phyloP scores from a whole-genome alignment of 2,329 filamentous ascomycete genomes.

The Colletotrichum salicis region DNA sequence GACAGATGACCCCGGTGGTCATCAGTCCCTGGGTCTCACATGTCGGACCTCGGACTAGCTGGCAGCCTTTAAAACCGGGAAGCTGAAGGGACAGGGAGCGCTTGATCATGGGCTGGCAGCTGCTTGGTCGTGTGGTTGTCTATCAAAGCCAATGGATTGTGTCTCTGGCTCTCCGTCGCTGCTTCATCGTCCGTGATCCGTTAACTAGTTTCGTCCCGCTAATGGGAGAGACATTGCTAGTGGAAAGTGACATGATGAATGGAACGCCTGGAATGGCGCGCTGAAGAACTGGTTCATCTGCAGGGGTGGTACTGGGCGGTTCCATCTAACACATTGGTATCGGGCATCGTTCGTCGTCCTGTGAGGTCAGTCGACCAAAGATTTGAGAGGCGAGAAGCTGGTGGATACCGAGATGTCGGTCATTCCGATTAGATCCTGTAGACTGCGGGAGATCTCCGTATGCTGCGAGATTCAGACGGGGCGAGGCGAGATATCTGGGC shows the following conservation, averaged over 20 bases:
- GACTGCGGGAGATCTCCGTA: slow-evolving; percentile 28
- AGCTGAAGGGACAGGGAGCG: not conserved
- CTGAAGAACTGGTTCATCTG: not conserved
- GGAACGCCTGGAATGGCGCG: not conserved
- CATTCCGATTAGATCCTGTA: slow-evolving; percentile 30
- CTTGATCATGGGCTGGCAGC: not conserved
- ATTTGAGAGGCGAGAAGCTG: slow-evolving; percentile 3
- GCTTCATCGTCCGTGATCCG: not conserved
- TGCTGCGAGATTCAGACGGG: slow-evolving; percentile 15
- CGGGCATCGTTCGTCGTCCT: not conserved
- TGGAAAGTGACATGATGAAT: not conserved
- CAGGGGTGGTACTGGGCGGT: not conserved
- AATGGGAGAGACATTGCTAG: not conserved
- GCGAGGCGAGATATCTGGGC: not conserved
- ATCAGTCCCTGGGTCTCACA: not conserved
- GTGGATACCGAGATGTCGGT: slow-evolving; percentile 10
- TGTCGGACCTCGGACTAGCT: not conserved
- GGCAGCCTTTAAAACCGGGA: not conserved
- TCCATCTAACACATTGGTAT: not conserved
- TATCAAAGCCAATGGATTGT: not conserved
- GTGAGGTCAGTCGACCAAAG: not conserved
- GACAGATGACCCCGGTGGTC: not conserved
- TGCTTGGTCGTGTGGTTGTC: not conserved
- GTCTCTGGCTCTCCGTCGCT: not conserved
- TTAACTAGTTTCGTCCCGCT: not conserved